Evolutionary conservation across 208 protist genomes (phyloP).

Genomic region (Tritrichomonas musculus): DNA sequence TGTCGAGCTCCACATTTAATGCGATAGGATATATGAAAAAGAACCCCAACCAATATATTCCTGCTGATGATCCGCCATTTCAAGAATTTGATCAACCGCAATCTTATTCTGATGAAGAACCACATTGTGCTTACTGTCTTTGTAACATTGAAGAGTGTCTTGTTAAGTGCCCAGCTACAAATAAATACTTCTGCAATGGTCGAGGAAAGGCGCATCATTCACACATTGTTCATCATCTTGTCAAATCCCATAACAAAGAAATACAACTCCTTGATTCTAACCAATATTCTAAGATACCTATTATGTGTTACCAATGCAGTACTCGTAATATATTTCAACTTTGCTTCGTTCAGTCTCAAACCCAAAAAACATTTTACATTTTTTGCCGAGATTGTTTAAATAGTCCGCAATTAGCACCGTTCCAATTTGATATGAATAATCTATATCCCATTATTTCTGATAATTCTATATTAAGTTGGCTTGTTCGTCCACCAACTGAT

Average conservation of each 20-base stretch:
- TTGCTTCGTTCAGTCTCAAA: not conserved
- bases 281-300: not conserved
- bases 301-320: constrained; percentile 22
- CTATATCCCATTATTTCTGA: constrained; percentile 82
- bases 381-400: constrained; percentile 26
- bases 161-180: constrained; percentile 65
- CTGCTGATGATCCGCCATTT: no score
- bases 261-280: not conserved
- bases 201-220: constrained; percentile 46
- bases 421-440: constrained; percentile 68
- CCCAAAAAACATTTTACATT: not conserved
- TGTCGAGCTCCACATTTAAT: no score
- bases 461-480: constrained; percentile 70
- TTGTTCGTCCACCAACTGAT: constrained; percentile 69
- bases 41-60: no score
- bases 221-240: constrained; percentile 40
- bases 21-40: no score
- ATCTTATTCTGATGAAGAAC: no score
- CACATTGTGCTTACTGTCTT: not conserved
- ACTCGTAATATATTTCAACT: constrained; percentile 37
- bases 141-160: constrained; percentile 61
- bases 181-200: constrained; percentile 80
- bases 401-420: not conserved
- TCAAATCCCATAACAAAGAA: constrained; percentile 35
- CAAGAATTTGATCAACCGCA: no score